Conservation (phyloP, 148 eudicot genomes). For the Chenopodium quinoa region DNA sequence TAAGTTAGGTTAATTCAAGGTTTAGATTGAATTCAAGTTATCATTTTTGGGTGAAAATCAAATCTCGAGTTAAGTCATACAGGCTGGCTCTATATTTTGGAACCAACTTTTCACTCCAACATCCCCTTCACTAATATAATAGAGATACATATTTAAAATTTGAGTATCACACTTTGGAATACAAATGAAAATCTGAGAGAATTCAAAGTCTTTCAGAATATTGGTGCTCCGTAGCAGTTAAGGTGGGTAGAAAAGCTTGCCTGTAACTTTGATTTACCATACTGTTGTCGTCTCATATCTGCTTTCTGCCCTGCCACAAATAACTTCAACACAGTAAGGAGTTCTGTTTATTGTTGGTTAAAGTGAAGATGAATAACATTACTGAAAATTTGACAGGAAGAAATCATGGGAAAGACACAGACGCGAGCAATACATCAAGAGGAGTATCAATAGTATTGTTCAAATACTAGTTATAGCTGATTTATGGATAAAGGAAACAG, state of each 20-base stretch:
- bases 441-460: too few relatives aligned
- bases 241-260: not conserved
- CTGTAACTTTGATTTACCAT: conserved; percentile 15
- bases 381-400: not conserved
- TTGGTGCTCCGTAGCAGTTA: not conserved
- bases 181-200: not conserved
- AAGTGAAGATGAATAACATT: not conserved
- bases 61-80: too few relatives aligned
- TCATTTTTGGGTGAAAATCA: too few relatives aligned
- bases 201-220: not conserved
- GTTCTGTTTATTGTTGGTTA: not conserved
- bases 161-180: not conserved
- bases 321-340: conserved; percentile 1
- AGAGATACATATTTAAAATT: too few relatives aligned
- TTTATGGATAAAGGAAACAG: too few relatives aligned
- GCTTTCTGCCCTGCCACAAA: conserved; percentile 50
- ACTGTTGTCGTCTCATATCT: conserved; percentile 33
- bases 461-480: too few relatives aligned
- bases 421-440: not conserved
- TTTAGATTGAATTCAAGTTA: too few relatives aligned
- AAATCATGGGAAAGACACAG: not conserved
- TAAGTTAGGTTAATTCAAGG: too few relatives aligned
- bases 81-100: too few relatives aligned
- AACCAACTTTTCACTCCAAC: too few relatives aligned
- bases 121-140: too few relatives aligned